phyloP scores from a whole-genome alignment of 2,329 filamentous ascomycete genomes.

The Cytospora leucostoma region DNA sequence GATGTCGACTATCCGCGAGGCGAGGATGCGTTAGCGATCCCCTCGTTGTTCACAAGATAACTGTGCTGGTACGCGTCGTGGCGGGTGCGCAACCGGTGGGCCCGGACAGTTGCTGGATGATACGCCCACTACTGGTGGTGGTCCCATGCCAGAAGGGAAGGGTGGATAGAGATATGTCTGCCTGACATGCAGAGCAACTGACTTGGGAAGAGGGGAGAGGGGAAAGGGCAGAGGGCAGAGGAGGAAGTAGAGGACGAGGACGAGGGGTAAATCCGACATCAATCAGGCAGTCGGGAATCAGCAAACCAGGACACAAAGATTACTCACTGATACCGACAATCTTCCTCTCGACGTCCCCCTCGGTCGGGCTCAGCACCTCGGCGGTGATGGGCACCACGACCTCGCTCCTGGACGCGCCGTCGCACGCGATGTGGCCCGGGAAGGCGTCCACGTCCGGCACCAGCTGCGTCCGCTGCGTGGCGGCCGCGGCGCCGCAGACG shows the following conservation, averaged over 20 bases:
- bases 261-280: no score
- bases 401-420: conserved; percentile 74
- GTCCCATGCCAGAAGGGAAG: no score
- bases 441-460: conserved; percentile 72
- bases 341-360: conserved; percentile 39
- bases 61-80: not conserved
- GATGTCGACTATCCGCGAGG: conserved; percentile 57
- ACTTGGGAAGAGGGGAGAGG: no score
- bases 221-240: no score
- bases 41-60: not conserved
- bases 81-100: not conserved
- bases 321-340: conserved; percentile 47
- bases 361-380: conserved; percentile 33
- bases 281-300: no score
- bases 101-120: no score
- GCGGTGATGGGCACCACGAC: conserved; percentile 74
- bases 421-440: conserved; percentile 80
- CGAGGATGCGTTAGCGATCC: not conserved
- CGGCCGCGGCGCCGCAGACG: conserved; percentile 73
- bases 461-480: conserved; percentile 62
- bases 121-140: no score
- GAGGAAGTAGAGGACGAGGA: no score
- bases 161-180: no score
- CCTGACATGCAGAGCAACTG: no score
- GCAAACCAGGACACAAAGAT: no score